Percentiles rank a stretch among this genome's conserved stretches.
Evolutionary conservation across 2,329 filamentous ascomycete species (phyloP).

Genomic region (Xylaria sp.): DNA sequence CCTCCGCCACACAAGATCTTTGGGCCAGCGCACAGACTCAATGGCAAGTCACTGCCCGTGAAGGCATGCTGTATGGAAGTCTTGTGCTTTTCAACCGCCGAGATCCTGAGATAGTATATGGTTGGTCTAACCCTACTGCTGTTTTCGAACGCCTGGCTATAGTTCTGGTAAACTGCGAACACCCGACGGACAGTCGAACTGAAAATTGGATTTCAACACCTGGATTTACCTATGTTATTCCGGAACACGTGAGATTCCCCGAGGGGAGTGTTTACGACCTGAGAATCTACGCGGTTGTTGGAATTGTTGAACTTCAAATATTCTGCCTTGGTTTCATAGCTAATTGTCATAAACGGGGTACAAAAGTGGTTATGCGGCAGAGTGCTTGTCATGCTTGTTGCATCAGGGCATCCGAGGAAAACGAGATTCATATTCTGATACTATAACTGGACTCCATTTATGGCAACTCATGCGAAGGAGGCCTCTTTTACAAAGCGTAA

Average conservation of each 20-base stretch:
- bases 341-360: fast-evolving
- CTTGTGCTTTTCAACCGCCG: not conserved
- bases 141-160: not conserved
- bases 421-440: not conserved
- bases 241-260: not conserved
- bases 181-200: not conserved
- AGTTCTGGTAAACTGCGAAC: conserved; percentile 3
- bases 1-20: not conserved
- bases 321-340: not conserved
- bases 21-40: not conserved
- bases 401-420: not conserved
- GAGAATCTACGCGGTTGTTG: not conserved
- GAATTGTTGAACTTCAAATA: conserved; percentile 6
- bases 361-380: not conserved
- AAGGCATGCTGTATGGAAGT: not conserved
- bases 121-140: fast-evolving
- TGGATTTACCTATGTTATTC: not conserved
- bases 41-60: not conserved
- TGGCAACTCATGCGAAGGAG: too few species aligned
- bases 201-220: too few species aligned
- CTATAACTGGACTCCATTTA: not conserved
- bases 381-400: conserved; percentile 6
- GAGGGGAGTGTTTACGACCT: too few species aligned
- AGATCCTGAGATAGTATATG: not conserved
- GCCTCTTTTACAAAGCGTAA: not conserved